These are phyloP conservation scores for Salvia sclarea DNA, from an alignment of 305 asterid species.

Conservation along the genomic window DNA sequence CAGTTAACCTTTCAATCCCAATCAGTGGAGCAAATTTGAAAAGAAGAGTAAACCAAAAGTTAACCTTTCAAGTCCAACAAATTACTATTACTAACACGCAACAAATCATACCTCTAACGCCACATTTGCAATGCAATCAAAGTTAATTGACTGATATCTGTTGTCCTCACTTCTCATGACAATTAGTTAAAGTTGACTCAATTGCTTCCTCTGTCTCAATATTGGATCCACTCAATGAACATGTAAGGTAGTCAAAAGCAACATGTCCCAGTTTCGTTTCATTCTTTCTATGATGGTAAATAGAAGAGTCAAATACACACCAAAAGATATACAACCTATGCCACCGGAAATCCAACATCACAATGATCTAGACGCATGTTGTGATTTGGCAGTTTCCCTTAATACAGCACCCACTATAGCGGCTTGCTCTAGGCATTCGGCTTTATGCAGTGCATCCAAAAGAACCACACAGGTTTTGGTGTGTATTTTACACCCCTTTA, in stretches of 20 bases:
- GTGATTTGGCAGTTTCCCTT: slow-evolving; percentile 84
- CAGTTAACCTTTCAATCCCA: neutral
- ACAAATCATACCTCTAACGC: neutral
- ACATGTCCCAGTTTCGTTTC: neutral
- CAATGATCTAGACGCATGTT: slow-evolving; percentile 58
- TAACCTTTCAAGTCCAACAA: no score
- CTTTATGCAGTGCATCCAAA: slow-evolving; percentile 59
- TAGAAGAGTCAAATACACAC: slow-evolving; percentile 4
- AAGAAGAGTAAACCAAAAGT: no score
- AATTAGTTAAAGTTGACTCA: neutral
- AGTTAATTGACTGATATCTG: slow-evolving; percentile 1
- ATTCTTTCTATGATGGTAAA: neutral
- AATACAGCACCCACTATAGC: slow-evolving; percentile 80
- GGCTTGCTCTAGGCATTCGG: slow-evolving; percentile 10
- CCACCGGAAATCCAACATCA: slow-evolving; percentile 2
- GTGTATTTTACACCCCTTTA: slow-evolving; percentile 16
- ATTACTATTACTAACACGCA: neutral
- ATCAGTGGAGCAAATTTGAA: neutral
- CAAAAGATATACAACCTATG: slow-evolving; percentile 8
- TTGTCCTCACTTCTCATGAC: neutral
- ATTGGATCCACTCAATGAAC: neutral
- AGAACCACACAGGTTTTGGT: slow-evolving; percentile 55
- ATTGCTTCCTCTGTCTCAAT: neutral
- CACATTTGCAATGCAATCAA: slow-evolving; percentile 17
- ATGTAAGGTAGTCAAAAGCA: neutral